These are phyloP conservation scores for Coemansia sp. DNA, from an alignment of 192 early-diverging fungal genomes.

Conservation along the genomic window DNA sequence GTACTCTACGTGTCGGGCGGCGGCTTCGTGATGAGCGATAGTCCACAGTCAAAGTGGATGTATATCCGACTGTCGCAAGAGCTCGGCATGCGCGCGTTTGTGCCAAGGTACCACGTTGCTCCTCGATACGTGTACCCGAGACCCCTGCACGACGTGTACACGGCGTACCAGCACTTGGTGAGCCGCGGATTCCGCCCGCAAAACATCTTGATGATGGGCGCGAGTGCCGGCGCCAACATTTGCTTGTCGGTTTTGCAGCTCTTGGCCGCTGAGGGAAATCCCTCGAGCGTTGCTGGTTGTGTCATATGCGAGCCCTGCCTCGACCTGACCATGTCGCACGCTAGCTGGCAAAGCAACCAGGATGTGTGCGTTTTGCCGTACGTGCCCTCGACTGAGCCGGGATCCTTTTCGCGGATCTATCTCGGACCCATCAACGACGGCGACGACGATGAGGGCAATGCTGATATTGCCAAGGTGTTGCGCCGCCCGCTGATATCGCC, in stretches of 20 bases:
- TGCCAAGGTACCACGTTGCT: conserved; percentile 22
- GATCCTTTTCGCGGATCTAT: conserved; percentile 25
- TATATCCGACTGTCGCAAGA: conserved; percentile 22
- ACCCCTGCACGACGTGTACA: conserved; percentile 30
- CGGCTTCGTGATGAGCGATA: conserved; percentile 20
- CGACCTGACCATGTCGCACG: conserved; percentile 18
- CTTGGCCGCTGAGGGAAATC: background rate
- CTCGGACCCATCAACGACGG: conserved; percentile 6
- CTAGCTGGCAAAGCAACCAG: conserved; percentile 29
- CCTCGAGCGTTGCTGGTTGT: background rate
- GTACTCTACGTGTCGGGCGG: conserved; percentile 21
- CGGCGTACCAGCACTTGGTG: conserved; percentile 10
- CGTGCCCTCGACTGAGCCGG: background rate
- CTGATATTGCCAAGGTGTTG: background rate
- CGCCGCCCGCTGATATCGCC: conserved; percentile 27
- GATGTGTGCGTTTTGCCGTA: conserved; percentile 10
- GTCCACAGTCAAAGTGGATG: conserved; percentile 2
- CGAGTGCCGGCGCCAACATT: conserved; percentile 34
- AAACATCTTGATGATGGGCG: conserved; percentile 12
- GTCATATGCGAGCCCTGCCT: conserved; percentile 15
- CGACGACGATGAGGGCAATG: too few relatives aligned
- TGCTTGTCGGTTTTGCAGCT: conserved; percentile 15
- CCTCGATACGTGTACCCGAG: conserved; percentile 23
- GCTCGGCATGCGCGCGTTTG: conserved; percentile 28
- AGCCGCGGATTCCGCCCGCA: conserved; percentile 14